Percentiles rank a stretch among this genome's conserved stretches.
Evolutionary conservation across 2,329 filamentous ascomycete genomes (phyloP).

Genomic region (Ophiostoma montium): DNA sequence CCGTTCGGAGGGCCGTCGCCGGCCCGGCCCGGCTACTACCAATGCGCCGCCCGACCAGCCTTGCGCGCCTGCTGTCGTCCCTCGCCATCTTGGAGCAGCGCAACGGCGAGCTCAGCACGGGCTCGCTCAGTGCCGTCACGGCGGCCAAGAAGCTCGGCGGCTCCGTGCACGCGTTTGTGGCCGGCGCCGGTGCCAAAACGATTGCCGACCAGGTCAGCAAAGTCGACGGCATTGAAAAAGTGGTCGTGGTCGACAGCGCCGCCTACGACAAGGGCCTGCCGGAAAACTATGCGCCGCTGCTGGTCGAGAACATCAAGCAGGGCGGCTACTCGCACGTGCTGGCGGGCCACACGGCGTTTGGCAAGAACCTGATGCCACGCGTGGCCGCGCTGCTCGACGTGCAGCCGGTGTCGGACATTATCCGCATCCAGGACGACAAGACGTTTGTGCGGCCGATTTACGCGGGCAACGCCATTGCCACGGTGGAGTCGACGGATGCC

Average conservation of each 20-base stretch:
- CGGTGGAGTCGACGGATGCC: slow-evolving; percentile 75
- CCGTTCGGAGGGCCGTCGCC: slow-evolving; percentile 9
- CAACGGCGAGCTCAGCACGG: slow-evolving; percentile 70
- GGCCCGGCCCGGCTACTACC: slow-evolving; percentile 4
- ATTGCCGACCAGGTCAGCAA: slow-evolving; percentile 77
- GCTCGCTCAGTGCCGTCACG: slow-evolving; percentile 71
- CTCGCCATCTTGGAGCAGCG: slow-evolving; percentile 86
- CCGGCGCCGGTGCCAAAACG: slow-evolving; percentile 60
- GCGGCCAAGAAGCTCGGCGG: slow-evolving; percentile 81
- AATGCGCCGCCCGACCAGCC: slow-evolving; percentile 30
- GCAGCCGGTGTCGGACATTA: slow-evolving; percentile 91
- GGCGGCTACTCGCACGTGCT: slow-evolving; percentile 87
- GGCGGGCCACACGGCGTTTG: slow-evolving; percentile 84
- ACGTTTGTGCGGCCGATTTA: slow-evolving; percentile 96
- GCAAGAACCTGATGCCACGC: slow-evolving; percentile 85
- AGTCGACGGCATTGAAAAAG: slow-evolving; percentile 80
- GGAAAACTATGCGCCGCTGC: slow-evolving; percentile 84
- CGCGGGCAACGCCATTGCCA: slow-evolving; percentile 92
- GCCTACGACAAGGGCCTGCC: slow-evolving; percentile 90
- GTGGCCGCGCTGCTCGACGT: slow-evolving; percentile 83
- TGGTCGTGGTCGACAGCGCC: slow-evolving; percentile 74
- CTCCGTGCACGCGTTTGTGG: slow-evolving; percentile 72
- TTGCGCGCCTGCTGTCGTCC: slow-evolving; percentile 65
- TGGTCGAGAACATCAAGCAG: slow-evolving; percentile 95
- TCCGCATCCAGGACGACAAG: slow-evolving; percentile 70